Evolutionary conservation across 495 filamentous ascomycete species (phyloP).

Genomic region (Aspergillus baeticus): DNA sequence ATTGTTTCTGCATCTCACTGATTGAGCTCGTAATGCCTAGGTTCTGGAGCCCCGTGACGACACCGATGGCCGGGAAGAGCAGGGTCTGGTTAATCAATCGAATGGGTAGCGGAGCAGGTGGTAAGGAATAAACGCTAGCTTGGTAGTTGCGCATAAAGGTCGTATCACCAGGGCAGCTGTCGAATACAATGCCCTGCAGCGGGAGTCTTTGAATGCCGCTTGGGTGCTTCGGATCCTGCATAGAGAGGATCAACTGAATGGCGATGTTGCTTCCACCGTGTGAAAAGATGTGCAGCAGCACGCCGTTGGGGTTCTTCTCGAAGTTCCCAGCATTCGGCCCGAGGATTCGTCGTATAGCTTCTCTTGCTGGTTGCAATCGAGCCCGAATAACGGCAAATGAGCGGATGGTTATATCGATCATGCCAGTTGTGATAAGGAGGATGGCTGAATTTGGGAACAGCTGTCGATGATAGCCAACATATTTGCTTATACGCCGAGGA

Average conservation of each 20-base stretch:
- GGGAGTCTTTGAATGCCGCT: conserved; percentile 11
- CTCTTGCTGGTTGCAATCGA: conserved; percentile 21
- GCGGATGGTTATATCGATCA: conserved; percentile 19
- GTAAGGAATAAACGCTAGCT: conserved; percentile 22
- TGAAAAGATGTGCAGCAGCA: conserved; percentile 31
- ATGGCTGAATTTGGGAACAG: conserved; percentile 22
- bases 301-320: conserved; percentile 14
- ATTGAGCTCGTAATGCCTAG: conserved; percentile 22
- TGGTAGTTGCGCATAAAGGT: conserved; percentile 23
- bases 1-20: conserved; percentile 21
- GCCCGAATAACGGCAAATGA: conserved; percentile 21
- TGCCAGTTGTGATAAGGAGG: conserved; percentile 25
- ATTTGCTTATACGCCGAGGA: conserved; percentile 30
- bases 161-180: conserved; percentile 32
- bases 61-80: conserved; percentile 25
- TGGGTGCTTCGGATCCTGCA: conserved; percentile 20
- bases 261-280: conserved; percentile 30
- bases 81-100: conserved; percentile 18
- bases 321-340: not conserved
- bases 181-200: conserved; percentile 25
- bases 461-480: conserved; percentile 21
- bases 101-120: conserved; percentile 2
- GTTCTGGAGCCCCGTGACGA: conserved; percentile 19
- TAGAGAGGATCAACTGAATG: conserved; percentile 24
- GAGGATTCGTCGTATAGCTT: conserved; percentile 20